Percentiles rank a stretch among this genome's conserved stretches.
These are phyloP conservation scores for Cladosporium sp. DNA, from an alignment of 2,329 filamentous ascomycete species.

Conservation along the genomic window DNA sequence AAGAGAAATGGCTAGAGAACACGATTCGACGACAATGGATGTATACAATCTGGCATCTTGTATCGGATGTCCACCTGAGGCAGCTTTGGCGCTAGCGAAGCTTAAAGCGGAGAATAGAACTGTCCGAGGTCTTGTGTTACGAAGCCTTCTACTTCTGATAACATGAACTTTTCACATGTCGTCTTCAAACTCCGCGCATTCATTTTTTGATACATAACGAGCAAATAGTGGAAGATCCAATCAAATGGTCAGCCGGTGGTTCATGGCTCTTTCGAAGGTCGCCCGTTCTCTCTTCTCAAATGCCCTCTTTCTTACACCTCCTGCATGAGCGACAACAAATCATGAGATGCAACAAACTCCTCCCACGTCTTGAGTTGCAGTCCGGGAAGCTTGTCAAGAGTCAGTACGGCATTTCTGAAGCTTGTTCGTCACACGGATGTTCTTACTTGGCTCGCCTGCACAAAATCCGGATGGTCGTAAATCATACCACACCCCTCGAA, in stretches of 20 bases:
- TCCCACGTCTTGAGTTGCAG: conserved; percentile 1
- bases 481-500: conserved; percentile 10
- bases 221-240: no score
- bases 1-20: no score
- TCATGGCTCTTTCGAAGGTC: no score
- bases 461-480: neutral
- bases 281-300: no score
- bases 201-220: no score
- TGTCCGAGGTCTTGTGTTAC: no score
- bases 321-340: conserved; percentile 4
- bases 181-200: no score
- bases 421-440: neutral
- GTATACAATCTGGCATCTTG: neutral
- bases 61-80: neutral
- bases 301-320: neutral
- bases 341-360: conserved; percentile 1
- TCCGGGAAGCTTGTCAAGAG: neutral
- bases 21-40: neutral
- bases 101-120: neutral
- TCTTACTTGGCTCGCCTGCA: conserved; percentile 10
- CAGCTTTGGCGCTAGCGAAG: neutral
- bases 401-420: neutral
- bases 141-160: no score
- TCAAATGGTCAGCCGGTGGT: no score
- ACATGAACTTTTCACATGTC: no score